Evolutionary conservation across 352 stramenopile species (phyloP).

Genomic region (Phytophthora hybrid): DNA sequence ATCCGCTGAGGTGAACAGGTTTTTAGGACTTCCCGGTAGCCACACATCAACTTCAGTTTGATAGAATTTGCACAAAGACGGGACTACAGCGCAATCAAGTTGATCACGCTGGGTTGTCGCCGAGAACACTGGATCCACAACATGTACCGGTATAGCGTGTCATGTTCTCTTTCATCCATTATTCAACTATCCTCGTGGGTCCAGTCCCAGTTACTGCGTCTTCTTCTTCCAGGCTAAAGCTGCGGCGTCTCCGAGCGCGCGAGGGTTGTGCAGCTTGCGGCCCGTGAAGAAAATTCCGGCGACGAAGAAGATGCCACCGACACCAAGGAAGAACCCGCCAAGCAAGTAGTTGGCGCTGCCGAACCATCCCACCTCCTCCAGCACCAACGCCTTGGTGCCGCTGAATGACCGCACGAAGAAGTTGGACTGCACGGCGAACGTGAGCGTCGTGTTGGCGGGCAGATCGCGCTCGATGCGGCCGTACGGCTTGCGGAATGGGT

Average conservation of each 20-base stretch:
- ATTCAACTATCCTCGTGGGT: not conserved
- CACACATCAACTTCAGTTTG: too few relatives aligned
- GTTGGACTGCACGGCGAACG: constrained; percentile 85
- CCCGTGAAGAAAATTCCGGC: constrained; percentile 55
- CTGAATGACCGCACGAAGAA: constrained; percentile 77
- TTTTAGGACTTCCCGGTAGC: not conserved
- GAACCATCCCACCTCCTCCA: constrained; percentile 76
- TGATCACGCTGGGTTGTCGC: constrained; percentile 16
- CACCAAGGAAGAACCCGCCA: constrained; percentile 61
- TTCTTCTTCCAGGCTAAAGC: constrained; percentile 74
- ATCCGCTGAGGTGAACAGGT: constrained; percentile 21
- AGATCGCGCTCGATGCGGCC: constrained; percentile 66
- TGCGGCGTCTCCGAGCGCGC: constrained; percentile 58
- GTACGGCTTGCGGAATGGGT: constrained; percentile 79
- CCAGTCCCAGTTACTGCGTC: constrained; percentile 24
- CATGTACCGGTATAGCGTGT: too few relatives aligned
- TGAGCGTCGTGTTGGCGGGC: constrained; percentile 59
- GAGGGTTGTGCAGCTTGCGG: constrained; percentile 58
- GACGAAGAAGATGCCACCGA: constrained; percentile 63
- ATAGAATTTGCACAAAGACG: constrained; percentile 3
- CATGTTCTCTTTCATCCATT: constrained; percentile 4
- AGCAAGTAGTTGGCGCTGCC: constrained; percentile 68
- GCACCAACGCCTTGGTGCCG: constrained; percentile 72
- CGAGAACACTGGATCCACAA: not conserved
- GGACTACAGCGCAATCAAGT: constrained; percentile 8